Conservation (phyloP, 805 yeast species). For the Candida namnaoensis region DNA sequence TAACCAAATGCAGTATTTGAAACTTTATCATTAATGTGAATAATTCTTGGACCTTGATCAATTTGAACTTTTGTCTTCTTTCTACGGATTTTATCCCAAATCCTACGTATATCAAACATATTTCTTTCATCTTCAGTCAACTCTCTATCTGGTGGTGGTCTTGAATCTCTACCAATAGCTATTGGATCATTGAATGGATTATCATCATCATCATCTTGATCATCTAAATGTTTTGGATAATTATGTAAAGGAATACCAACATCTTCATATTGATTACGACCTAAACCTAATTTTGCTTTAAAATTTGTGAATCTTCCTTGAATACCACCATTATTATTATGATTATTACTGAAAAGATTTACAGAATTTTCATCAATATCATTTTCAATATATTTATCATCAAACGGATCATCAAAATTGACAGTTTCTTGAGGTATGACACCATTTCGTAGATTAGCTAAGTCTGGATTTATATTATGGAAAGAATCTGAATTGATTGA, state of each 20-base stretch:
- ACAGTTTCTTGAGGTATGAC: conserved; percentile 23
- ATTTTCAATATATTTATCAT: conserved; percentile 25
- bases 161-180: conserved; percentile 8
- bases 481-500: conserved; percentile 4
- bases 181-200: conserved; percentile 18
- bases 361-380: conserved; percentile 23
- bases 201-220: background rate
- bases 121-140: conserved; percentile 22
- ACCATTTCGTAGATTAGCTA: conserved; percentile 16
- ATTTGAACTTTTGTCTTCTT: conserved; percentile 4
- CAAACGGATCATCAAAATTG: conserved; percentile 23
- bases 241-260: conserved; percentile 17
- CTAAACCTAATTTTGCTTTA: conserved; percentile 9
- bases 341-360: too few species aligned
- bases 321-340: too few species aligned
- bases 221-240: conserved; percentile 4
- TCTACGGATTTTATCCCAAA: conserved; percentile 28
- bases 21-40: conserved; percentile 54
- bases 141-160: conserved; percentile 12
- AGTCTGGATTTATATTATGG: conserved; percentile 5
- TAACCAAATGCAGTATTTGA: conserved; percentile 50
- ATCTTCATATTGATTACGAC: conserved; percentile 15
- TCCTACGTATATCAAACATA: conserved; percentile 26
- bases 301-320: conserved; percentile 12
- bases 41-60: conserved; percentile 47